Evolutionary conservation across 176 grass and related monocot species (phyloP).

Genomic region (Alopecurus myosuroides): DNA sequence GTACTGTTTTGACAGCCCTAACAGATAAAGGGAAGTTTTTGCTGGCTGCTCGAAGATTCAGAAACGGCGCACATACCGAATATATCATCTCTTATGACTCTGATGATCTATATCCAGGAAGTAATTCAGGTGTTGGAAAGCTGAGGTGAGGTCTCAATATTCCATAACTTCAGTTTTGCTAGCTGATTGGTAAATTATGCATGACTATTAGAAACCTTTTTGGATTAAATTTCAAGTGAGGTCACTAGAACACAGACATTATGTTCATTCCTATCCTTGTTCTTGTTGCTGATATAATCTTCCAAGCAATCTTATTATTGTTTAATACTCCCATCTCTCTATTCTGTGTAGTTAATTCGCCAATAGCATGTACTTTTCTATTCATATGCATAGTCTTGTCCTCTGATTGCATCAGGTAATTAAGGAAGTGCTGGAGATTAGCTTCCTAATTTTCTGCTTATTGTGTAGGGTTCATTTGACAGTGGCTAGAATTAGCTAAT

Average conservation of each 20-base stretch:
- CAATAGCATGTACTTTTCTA: neutral
- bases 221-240: neutral
- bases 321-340: neutral
- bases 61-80: slow-evolving; percentile 65
- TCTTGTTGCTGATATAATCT: neutral
- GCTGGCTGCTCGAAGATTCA: slow-evolving; percentile 78
- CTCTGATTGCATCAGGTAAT: slow-evolving; percentile 2
- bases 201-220: neutral
- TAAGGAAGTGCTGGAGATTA: neutral
- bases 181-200: slow-evolving; percentile 9
- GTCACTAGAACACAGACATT: neutral
- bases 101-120: slow-evolving; percentile 73
- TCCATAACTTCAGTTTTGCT: neutral
- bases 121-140: slow-evolving; percentile 86
- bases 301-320: neutral
- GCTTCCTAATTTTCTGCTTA: neutral
- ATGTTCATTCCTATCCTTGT: neutral
- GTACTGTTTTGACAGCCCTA: slow-evolving; percentile 50
- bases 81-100: slow-evolving; percentile 91
- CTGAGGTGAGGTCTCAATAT: slow-evolving; percentile 49
- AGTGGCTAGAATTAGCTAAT: neutral
- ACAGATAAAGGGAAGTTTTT: slow-evolving; percentile 90
- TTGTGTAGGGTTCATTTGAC: neutral
- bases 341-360: neutral
- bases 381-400: neutral